These are phyloP conservation scores for Oleoguttula mirabilis DNA, from an alignment of 495 filamentous ascomycete genomes.

Conservation along the genomic window DNA sequence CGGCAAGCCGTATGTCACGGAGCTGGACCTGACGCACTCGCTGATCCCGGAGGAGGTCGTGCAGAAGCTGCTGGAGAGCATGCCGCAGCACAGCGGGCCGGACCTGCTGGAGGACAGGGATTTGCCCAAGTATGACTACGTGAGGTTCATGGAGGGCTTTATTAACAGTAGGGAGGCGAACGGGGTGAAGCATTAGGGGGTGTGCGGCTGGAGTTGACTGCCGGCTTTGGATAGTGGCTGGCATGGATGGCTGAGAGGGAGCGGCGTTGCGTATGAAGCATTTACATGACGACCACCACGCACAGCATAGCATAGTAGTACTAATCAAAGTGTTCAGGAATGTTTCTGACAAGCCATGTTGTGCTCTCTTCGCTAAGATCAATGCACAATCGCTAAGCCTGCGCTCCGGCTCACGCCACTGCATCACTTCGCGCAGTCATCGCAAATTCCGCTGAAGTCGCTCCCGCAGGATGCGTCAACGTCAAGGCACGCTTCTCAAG, in stretches of 20 bases:
- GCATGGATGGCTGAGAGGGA: neutral
- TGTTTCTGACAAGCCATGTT: too few species aligned
- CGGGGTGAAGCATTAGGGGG: neutral
- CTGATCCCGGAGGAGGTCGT: constrained; percentile 93
- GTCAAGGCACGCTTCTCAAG: too few species aligned
- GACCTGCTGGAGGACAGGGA: constrained; percentile 69
- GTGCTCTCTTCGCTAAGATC: too few species aligned
- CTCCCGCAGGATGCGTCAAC: too few species aligned
- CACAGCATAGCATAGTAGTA: too few species aligned
- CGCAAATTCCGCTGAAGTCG: too few species aligned
- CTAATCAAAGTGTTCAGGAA: too few species aligned
- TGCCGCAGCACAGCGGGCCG: constrained; percentile 68
- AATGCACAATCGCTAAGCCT: too few species aligned
- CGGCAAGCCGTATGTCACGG: constrained; percentile 95
- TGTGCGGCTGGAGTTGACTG: neutral
- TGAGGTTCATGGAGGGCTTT: constrained; percentile 81
- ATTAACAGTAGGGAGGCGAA: constrained; percentile 22
- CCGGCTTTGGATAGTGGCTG: neutral
- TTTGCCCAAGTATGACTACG: constrained; percentile 75
- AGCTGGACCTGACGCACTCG: constrained; percentile 87
- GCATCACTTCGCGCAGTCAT: too few species aligned
- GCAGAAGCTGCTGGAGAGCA: constrained; percentile 75
- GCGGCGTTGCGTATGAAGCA: too few species aligned
- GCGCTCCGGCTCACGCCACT: too few species aligned
- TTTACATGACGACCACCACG: too few species aligned